Evolutionary conservation across 164 flowering plant species (phyloP).

Genomic region (Saururus chinensis): DNA sequence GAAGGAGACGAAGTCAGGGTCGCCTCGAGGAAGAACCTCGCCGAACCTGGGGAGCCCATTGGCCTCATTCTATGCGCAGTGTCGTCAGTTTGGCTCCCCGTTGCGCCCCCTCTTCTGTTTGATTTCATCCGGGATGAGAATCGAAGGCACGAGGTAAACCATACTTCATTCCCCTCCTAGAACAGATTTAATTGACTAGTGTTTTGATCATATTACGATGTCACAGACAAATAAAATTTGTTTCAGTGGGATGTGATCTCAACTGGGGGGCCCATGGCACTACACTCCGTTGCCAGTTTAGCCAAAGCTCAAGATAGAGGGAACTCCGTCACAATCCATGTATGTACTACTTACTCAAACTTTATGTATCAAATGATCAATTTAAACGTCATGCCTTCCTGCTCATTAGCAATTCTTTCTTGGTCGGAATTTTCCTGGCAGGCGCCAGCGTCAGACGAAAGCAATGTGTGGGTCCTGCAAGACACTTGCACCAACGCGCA

Average conservation of each 20-base stretch:
- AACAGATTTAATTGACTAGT: too few relatives aligned
- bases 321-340: constrained; percentile 75
- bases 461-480: constrained; percentile 67
- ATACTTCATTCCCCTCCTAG: too few relatives aligned
- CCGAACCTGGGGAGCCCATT: constrained; percentile 79
- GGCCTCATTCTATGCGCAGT: constrained; percentile 82
- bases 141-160: constrained; percentile 62
- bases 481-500: constrained; percentile 72
- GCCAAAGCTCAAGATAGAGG: constrained; percentile 92
- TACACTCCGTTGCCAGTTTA: constrained; percentile 56
- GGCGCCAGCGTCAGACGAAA: constrained; percentile 58
- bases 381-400: too few relatives aligned
- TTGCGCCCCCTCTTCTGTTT: constrained; percentile 50
- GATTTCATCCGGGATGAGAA: constrained; percentile 80
- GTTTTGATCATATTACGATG: too few relatives aligned
- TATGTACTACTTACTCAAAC: constrained; percentile 15
- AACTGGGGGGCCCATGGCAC: constrained; percentile 43
- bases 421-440: too few relatives aligned
- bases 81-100: constrained; percentile 83
- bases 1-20: constrained; percentile 78
- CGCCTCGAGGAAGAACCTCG: constrained; percentile 72
- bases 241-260: constrained; percentile 90
- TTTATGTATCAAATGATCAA: background rate
- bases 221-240: too few relatives aligned
- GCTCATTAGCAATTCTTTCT: too few relatives aligned